Evolutionary conservation across 495 filamentous ascomycete species (phyloP).

Genomic region (Elasticomyces elasticus): DNA sequence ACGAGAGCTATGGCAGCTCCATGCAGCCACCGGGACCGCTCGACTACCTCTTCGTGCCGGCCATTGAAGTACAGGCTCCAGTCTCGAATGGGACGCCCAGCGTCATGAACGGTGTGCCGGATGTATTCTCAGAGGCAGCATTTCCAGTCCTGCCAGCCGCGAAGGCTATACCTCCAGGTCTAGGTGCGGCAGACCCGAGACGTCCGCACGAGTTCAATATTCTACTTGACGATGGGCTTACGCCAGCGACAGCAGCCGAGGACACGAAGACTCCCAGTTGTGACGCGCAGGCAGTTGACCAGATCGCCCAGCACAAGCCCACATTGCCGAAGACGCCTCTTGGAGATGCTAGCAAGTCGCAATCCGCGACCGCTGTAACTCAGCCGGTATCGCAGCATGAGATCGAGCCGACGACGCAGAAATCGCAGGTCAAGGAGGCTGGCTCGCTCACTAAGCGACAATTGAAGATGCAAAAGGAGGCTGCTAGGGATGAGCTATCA

Average conservation of each 20-base stretch:
- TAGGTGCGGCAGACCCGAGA: neutral
- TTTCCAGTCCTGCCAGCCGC: neutral
- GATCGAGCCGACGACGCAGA: neutral
- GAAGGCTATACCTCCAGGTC: neutral
- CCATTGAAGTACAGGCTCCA: no score
- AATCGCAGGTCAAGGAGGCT: no score
- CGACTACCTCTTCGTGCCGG: no score
- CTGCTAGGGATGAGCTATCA: neutral
- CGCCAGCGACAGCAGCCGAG: no score
- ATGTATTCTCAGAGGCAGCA: neutral
- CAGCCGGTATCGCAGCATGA: neutral
- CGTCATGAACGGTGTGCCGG: neutral
- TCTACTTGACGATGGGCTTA: neutral
- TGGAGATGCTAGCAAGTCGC: no score
- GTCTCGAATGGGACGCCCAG: neutral
- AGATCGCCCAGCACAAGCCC: no score
- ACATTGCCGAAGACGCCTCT: no score
- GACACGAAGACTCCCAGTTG: neutral
- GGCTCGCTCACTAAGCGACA: neutral
- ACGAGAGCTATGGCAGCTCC: no score
- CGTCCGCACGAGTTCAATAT: neutral
- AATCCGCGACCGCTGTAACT: neutral
- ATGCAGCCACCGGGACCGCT: no score
- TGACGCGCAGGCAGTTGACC: no score
- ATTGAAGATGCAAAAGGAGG: neutral